These are phyloP conservation scores for Ramaria sp. DNA, from an alignment of 768 basidiomycete genomes.

Conservation along the genomic window DNA sequence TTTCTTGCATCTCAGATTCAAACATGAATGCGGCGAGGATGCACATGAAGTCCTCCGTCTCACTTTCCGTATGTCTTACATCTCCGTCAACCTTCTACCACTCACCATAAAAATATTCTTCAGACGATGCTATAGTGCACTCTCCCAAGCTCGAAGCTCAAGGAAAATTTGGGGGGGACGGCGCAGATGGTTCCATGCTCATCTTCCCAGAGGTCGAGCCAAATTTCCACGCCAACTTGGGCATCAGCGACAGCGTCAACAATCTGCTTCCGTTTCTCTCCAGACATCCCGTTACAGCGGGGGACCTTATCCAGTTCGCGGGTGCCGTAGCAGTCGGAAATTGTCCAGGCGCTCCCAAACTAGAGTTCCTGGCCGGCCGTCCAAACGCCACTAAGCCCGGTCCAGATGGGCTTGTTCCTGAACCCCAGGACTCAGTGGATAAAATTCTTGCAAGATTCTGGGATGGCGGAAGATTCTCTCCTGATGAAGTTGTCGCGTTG, in stretches of 20 bases:
- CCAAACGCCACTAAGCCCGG: slow-evolving; percentile 10
- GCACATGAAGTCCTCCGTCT: slow-evolving; percentile 20
- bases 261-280: slow-evolving; percentile 12
- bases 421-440: slow-evolving; percentile 15
- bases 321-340: slow-evolving; percentile 18
- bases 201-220: slow-evolving; percentile 33
- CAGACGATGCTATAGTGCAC: slow-evolving; percentile 18
- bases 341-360: slow-evolving; percentile 20
- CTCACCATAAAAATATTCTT: neutral
- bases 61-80: slow-evolving; percentile 12
- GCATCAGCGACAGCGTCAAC: slow-evolving; percentile 16
- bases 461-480: slow-evolving; percentile 13
- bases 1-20: slow-evolving; percentile 11
- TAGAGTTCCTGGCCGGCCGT: slow-evolving; percentile 16
- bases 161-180: slow-evolving; percentile 17
- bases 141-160: slow-evolving; percentile 10
- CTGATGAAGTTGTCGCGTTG: slow-evolving; percentile 16
- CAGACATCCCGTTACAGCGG: slow-evolving; percentile 12
- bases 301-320: slow-evolving; percentile 20
- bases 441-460: slow-evolving; percentile 16
- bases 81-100: neutral
- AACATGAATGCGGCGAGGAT: slow-evolving; percentile 26
- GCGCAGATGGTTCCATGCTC: slow-evolving; percentile 39
- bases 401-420: slow-evolving; percentile 18
- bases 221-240: slow-evolving; percentile 22